A percentile compares a stretch with the other conserved stretches of the same genome.
phyloP scores from a whole-genome alignment of 23 red algal genomes.

The Gracilariopsis chorda region DNA sequence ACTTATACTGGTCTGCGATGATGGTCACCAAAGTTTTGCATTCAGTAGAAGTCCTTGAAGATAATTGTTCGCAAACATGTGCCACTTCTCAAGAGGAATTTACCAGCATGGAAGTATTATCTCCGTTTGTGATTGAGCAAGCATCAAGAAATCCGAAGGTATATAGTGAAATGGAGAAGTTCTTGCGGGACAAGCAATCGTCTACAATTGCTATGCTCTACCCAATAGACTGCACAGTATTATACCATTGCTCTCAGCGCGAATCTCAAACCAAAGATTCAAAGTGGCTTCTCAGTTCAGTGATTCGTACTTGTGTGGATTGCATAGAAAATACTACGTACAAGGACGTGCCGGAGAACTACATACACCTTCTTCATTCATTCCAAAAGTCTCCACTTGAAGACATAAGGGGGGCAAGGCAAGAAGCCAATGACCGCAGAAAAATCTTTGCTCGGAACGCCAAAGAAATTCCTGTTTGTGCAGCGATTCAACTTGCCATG shows the following conservation, averaged over 20 bases:
- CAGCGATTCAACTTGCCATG: neutral
- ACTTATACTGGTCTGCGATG: slow-evolving; percentile 8
- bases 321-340: neutral
- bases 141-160: neutral
- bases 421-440: neutral
- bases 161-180: neutral
- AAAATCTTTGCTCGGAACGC: neutral
- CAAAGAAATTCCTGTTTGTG: neutral
- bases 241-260: neutral
- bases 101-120: neutral
- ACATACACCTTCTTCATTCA: neutral
- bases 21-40: neutral
- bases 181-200: neutral
- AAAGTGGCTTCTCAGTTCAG: neutral
- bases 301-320: neutral
- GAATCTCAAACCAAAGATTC: neutral
- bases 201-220: slow-evolving; percentile 13
- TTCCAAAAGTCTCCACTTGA: neutral
- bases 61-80: neutral
- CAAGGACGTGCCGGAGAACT: neutral
- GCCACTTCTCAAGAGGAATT: neutral
- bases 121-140: slow-evolving; percentile 19
- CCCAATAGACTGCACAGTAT: slow-evolving; percentile 7
- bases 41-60: neutral
- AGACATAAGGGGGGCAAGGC: neutral